Evolutionary conservation across 139 green algal genomes (phyloP).

Genomic region (Axilococcus clingmanii): DNA sequence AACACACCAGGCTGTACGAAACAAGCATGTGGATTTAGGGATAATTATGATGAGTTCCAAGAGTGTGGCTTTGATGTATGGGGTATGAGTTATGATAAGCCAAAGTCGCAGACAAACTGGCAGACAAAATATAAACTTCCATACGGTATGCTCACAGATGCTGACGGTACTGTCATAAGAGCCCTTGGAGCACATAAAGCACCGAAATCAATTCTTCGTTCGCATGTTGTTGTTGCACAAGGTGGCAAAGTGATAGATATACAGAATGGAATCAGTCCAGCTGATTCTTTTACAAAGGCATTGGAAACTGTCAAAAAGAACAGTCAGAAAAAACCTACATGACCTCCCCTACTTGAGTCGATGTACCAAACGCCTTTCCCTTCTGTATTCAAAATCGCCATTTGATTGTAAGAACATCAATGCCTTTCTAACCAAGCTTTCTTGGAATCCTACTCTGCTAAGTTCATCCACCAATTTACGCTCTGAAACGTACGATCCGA

Average conservation of each 20-base stretch:
- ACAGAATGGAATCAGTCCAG: conserved; percentile 20
- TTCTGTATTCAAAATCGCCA: conserved; percentile 38
- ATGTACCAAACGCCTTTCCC: conserved; percentile 36
- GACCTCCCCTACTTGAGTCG: conserved; percentile 17
- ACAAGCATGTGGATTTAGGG: conserved; percentile 36
- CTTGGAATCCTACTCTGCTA: conserved; percentile 31
- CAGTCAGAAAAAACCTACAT: neutral
- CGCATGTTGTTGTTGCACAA: conserved; percentile 16
- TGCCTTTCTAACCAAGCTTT: conserved; percentile 36
- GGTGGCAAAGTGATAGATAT: conserved; percentile 21
- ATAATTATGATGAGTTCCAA: conserved; percentile 12
- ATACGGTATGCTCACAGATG: conserved; percentile 35
- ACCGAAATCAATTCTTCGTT: conserved; percentile 18
- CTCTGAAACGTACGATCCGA: conserved; percentile 53
- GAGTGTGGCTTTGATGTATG: conserved; percentile 25
- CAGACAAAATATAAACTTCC: conserved; percentile 28
- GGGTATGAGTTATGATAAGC: conserved; percentile 38
- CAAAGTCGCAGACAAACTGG: conserved; percentile 34
- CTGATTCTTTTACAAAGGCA: conserved; percentile 17
- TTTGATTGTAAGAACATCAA: conserved; percentile 32
- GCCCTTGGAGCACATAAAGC: conserved; percentile 22
- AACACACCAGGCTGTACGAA: conserved; percentile 33
- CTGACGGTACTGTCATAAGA: conserved; percentile 13
- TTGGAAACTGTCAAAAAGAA: conserved; percentile 4
- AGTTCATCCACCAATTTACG: conserved; percentile 48